Conservation (phyloP, 129 eudicot species). For the Silybum marianum region DNA sequence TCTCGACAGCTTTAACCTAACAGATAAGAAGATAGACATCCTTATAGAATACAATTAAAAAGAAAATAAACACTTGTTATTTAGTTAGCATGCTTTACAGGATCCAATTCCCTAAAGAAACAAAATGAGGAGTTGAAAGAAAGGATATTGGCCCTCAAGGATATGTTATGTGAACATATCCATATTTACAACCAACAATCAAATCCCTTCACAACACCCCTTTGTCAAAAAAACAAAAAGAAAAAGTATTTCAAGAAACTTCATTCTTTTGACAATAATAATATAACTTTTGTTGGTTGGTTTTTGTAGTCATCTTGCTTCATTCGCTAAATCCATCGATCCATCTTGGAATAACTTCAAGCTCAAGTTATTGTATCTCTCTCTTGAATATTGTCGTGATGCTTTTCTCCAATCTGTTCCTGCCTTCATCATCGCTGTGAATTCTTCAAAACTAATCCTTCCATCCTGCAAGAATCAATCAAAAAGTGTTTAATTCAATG, state of each 20-base stretch:
- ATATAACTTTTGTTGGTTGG: conserved; percentile 5
- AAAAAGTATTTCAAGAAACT: conserved; percentile 20
- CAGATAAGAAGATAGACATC: neutral
- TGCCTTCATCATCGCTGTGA: conserved; percentile 90
- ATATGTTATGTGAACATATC: conserved; percentile 37
- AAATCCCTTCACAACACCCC: conserved; percentile 28
- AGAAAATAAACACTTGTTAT: conserved; percentile 16
- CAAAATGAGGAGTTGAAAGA: conserved; percentile 20
- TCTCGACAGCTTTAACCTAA: neutral
- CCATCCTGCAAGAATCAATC: conserved; percentile 64
- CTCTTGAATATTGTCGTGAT: conserved; percentile 89
- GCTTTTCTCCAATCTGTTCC: conserved; percentile 99
- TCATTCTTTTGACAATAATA: conserved; percentile 7
- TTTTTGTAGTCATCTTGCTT: conserved; percentile 40
- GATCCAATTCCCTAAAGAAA: conserved; percentile 27
- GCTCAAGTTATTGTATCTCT: conserved; percentile 80
- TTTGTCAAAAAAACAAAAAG: conserved; percentile 16
- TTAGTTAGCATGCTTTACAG: conserved; percentile 32
- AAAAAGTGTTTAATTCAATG: neutral
- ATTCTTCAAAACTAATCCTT: conserved; percentile 83
- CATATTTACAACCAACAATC: conserved; percentile 42
- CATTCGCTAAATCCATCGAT: conserved; percentile 44
- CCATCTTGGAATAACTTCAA: conserved; percentile 75
- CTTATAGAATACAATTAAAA: neutral
- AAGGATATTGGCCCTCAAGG: conserved; percentile 29